Percentiles rank a stretch among this genome's conserved stretches.
Conservation (phyloP, 257 asterid genomes). For the Scutellaria galericulata region DNA sequence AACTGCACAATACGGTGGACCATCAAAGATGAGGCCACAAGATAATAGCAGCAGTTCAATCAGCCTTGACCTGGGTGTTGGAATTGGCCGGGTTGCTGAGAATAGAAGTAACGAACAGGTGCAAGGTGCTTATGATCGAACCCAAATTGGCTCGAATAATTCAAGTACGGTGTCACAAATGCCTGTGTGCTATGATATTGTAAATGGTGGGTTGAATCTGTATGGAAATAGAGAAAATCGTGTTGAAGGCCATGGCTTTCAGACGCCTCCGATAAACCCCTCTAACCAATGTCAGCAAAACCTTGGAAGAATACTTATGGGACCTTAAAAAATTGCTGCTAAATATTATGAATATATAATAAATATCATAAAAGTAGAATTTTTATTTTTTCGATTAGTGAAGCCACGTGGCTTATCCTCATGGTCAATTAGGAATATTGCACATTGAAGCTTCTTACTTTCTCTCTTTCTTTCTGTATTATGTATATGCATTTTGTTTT, state of each 20-base stretch:
- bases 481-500: constrained; percentile 1
- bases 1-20: constrained; percentile 43
- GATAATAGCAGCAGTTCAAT: constrained; percentile 43
- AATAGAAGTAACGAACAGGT: constrained; percentile 48
- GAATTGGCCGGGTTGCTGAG: constrained; percentile 51
- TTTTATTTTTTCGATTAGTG: constrained; percentile 13
- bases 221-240: constrained; percentile 55
- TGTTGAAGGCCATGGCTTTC: constrained; percentile 50
- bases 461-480: background rate
- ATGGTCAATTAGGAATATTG: constrained; percentile 30
- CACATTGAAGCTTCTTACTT: background rate
- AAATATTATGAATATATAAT: constrained; percentile 28
- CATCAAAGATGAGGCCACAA: constrained; percentile 55
- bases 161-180: constrained; percentile 49
- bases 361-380: constrained; percentile 22
- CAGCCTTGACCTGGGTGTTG: constrained; percentile 91
- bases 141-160: constrained; percentile 41
- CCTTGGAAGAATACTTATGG: constrained; percentile 65
- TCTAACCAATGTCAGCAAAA: constrained; percentile 56
- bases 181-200: constrained; percentile 54
- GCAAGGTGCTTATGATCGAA: constrained; percentile 38
- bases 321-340: constrained; percentile 44
- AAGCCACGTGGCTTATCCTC: constrained; percentile 19
- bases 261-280: constrained; percentile 50
- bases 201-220: constrained; percentile 57